phyloP scores from a whole-genome alignment of 371 early-diverging fungal species.

The Haplosporangium sp. region DNA sequence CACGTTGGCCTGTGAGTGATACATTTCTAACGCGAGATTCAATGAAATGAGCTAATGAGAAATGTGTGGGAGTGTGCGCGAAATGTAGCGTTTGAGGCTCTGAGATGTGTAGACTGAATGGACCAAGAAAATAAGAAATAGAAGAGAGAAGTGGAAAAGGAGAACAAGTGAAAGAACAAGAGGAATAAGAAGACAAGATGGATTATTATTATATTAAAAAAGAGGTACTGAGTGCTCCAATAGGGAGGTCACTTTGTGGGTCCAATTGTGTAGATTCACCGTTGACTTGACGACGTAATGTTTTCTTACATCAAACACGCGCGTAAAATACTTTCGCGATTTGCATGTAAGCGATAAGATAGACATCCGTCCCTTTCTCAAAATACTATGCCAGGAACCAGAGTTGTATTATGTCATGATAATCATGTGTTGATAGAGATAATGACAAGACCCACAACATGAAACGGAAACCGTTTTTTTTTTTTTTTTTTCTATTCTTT shows the following conservation, averaged over 20 bases:
- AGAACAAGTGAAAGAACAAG: not conserved
- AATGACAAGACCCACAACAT: too few species aligned
- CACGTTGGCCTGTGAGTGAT: constrained; percentile 44
- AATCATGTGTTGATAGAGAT: too few species aligned
- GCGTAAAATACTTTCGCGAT: not conserved
- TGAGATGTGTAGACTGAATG: not conserved
- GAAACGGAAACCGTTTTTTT: constrained; percentile 2
- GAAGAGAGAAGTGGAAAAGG: not conserved
- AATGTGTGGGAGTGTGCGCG: not conserved
- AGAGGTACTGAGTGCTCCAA: too few species aligned
- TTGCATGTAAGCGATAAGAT: not conserved
- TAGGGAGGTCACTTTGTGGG: too few species aligned
- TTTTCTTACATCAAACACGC: not conserved
- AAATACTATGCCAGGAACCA: not conserved
- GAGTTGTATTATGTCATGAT: not conserved
- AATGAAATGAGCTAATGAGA: not conserved
- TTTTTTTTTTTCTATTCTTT: not conserved
- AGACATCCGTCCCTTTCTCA: too few species aligned
- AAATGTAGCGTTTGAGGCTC: not conserved
- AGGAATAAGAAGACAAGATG: not conserved
- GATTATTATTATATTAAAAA: too few species aligned
- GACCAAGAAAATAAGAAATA: not conserved
- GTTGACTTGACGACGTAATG: not conserved
- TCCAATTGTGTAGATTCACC: too few species aligned
- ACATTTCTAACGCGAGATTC: constrained; percentile 12